A percentile compares a stretch with the other conserved stretches of the same genome.
These are phyloP conservation scores for Botryotinia narcissicola DNA, from an alignment of 2,329 filamentous ascomycete genomes.

Conservation along the genomic window DNA sequence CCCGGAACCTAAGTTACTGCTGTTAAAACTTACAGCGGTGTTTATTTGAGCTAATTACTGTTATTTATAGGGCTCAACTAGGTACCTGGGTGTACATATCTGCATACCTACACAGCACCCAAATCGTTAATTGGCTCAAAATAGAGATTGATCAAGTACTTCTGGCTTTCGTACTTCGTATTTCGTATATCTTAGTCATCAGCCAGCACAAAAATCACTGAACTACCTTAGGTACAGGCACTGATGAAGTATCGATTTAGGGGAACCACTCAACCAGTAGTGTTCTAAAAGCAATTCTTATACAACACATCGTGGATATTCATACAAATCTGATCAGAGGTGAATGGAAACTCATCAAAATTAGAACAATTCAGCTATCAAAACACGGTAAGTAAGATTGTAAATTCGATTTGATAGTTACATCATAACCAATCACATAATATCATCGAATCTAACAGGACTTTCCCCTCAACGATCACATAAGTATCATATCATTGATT, in stretches of 20 bases:
- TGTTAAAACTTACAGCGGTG: background rate
- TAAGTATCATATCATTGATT: too few relatives aligned
- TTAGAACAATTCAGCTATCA: too few relatives aligned
- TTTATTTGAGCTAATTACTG: background rate
- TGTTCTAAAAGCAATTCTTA: background rate
- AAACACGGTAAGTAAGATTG: too few relatives aligned
- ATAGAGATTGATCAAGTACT: background rate
- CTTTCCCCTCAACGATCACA: too few relatives aligned
- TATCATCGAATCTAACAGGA: too few relatives aligned
- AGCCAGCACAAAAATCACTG: background rate
- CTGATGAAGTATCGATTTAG: too few relatives aligned
- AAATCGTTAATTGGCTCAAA: background rate
- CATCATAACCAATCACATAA: too few relatives aligned
- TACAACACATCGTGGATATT: background rate
- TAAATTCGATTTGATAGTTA: too few relatives aligned
- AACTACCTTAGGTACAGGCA: background rate
- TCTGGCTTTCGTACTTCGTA: background rate
- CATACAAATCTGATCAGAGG: background rate
- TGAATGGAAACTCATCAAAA: background rate
- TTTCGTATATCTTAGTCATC: background rate
- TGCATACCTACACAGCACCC: background rate
- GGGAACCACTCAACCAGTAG: background rate
- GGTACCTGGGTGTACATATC: background rate
- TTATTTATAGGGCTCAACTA: background rate
- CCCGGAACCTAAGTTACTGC: constrained; percentile 4